phyloP scores from a whole-genome alignment of 2,329 filamentous ascomycete species.

The Alternaria hordeiaustralica region DNA sequence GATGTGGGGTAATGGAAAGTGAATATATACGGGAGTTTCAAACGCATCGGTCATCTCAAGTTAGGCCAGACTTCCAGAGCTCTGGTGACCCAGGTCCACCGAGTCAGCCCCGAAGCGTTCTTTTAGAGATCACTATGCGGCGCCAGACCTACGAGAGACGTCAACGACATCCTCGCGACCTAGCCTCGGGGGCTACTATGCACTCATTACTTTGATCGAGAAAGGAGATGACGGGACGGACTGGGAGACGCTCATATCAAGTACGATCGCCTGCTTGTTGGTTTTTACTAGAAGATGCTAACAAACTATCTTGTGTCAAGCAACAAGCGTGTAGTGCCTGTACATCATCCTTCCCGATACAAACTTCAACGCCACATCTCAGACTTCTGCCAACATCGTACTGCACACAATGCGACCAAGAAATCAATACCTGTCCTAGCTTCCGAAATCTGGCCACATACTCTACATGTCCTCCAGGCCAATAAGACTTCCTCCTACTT shows the following conservation, averaged over 20 bases:
- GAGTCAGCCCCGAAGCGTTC: no score
- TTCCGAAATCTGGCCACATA: background rate
- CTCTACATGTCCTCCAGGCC: background rate
- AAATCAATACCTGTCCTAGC: background rate
- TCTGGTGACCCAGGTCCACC: background rate
- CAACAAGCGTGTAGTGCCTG: background rate
- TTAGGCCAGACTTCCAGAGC: background rate
- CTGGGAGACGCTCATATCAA: background rate
- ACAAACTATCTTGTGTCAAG: background rate
- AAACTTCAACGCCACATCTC: background rate
- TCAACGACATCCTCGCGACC: background rate
- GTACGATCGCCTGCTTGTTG: background rate
- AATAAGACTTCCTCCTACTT: background rate
- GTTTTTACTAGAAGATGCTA: background rate
- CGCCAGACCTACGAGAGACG: background rate
- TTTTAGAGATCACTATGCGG: background rate
- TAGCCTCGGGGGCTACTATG: background rate
- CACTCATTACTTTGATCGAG: background rate
- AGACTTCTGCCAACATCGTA: background rate
- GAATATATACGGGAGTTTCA: background rate
- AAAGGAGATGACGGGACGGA: background rate
- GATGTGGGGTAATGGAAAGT: background rate
- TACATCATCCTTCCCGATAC: background rate
- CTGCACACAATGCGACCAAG: background rate
- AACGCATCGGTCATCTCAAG: background rate